These are phyloP conservation scores for Salix exigua DNA, from an alignment of 345 rosid genomes.

Conservation along the genomic window DNA sequence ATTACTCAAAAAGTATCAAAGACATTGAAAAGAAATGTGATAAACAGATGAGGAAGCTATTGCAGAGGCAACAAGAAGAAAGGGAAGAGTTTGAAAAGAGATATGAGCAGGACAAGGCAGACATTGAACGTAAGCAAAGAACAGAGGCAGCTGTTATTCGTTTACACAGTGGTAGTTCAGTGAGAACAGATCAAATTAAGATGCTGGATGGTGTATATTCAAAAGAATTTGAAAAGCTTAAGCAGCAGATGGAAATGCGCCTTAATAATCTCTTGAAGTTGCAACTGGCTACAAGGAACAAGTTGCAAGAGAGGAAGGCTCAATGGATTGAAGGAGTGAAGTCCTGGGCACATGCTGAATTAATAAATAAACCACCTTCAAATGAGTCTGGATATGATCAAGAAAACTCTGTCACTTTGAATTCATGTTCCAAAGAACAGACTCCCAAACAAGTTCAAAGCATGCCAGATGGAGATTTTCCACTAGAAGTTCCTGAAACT, in stretches of 20 bases:
- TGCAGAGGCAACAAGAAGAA: conserved; percentile 39
- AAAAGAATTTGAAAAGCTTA: conserved; percentile 39
- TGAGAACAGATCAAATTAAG: conserved; percentile 41
- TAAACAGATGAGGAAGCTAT: conserved; percentile 45
- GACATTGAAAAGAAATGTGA: conserved; percentile 46
- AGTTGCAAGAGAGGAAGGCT: conserved; percentile 40
- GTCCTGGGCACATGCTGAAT: conserved; percentile 44
- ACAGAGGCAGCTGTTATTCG: conserved; percentile 54
- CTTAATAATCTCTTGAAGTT: conserved; percentile 40
- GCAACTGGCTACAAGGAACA: conserved; percentile 41
- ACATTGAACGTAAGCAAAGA: conserved; percentile 38
- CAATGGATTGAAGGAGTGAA: conserved; percentile 42
- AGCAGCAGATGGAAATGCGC: conserved; percentile 25
- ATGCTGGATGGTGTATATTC: conserved; percentile 45
- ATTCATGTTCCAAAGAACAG: conserved; percentile 20
- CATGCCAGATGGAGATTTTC: conserved; percentile 23
- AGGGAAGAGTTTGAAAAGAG: conserved; percentile 34
- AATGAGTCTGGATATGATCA: conserved; percentile 20
- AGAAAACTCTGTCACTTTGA: conserved; percentile 18
- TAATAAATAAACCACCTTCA: conserved; percentile 20
- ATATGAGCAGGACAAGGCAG: conserved; percentile 42
- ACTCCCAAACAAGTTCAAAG: conserved; percentile 15
- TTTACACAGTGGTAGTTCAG: conserved; percentile 30
- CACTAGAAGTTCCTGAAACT: conserved; percentile 12
- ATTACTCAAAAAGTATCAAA: conserved; percentile 43